Evolutionary conservation across 768 basidiomycete species (phyloP).

Genomic region (Auriscalpium vulgare): DNA sequence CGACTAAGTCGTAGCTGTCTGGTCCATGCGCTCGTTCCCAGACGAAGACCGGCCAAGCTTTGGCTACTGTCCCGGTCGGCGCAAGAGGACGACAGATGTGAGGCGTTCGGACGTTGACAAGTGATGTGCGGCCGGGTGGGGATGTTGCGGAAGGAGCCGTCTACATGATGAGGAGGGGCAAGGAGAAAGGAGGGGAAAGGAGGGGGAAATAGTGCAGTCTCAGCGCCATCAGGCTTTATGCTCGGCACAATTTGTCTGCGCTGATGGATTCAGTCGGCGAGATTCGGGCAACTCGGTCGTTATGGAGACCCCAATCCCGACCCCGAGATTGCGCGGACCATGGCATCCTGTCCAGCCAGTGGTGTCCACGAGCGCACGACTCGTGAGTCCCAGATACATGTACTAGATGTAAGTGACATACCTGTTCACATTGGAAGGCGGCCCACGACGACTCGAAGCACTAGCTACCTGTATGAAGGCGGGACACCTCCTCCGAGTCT

Average conservation of each 20-base stretch:
- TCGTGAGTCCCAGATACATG: neutral
- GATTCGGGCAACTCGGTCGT: too few species aligned
- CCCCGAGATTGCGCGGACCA: slow-evolving; percentile 9
- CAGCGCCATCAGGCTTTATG: too few species aligned
- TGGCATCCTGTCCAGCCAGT: slow-evolving; percentile 6
- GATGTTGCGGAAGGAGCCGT: too few species aligned
- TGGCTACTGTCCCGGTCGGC: neutral
- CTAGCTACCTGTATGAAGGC: too few species aligned
- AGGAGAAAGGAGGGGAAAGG: too few species aligned
- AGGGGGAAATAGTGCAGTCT: neutral
- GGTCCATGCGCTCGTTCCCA: neutral
- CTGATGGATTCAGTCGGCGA: too few species aligned
- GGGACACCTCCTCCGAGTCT: too few species aligned
- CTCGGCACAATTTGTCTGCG: too few species aligned
- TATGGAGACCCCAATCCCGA: slow-evolving; percentile 4
- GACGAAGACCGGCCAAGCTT: neutral
- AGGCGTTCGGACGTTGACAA: neutral
- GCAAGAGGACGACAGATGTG: neutral
- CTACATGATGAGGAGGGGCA: too few species aligned
- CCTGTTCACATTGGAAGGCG: neutral
- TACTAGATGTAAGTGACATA: neutral
- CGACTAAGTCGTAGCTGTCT: neutral
- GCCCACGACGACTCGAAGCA: too few species aligned
- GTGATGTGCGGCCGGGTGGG: too few species aligned
- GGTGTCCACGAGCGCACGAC: slow-evolving; percentile 12